These are phyloP conservation scores for Ophiostoma triangulosporum DNA, from an alignment of 2,329 filamentous ascomycete genomes.

Conservation along the genomic window DNA sequence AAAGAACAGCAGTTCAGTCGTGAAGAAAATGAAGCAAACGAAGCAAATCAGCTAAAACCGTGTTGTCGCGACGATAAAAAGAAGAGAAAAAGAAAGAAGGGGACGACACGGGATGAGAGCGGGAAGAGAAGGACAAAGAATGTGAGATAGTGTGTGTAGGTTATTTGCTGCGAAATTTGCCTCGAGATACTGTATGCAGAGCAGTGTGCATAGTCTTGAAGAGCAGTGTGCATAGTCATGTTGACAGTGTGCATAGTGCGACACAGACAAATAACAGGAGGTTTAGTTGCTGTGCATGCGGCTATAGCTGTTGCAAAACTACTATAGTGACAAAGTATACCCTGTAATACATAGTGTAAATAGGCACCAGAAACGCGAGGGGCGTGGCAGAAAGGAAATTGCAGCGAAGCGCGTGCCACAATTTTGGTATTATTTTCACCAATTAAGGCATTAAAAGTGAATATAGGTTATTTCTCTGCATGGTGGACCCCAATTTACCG, in stretches of 20 bases:
- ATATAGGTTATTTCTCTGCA: neutral
- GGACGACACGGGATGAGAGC: neutral
- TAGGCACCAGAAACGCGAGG: neutral
- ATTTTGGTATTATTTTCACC: neutral
- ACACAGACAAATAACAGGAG: too few relatives aligned
- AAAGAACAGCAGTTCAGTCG: neutral
- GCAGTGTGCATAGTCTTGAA: too few relatives aligned
- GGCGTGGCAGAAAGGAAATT: neutral
- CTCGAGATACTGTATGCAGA: too few relatives aligned
- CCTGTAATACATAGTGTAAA: too few relatives aligned
- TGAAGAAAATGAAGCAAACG: neutral
- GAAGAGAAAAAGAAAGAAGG: conserved; percentile 1
- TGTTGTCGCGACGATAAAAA: conserved; percentile 9
- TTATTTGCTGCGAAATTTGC: too few relatives aligned
- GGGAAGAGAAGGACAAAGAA: neutral
- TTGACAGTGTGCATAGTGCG: too few relatives aligned
- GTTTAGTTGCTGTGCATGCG: too few relatives aligned
- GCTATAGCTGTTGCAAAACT: neutral
- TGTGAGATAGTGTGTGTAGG: neutral
- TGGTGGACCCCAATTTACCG: neutral
- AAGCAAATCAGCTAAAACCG: neutral
- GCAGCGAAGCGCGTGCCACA: neutral
- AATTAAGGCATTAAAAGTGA: neutral
- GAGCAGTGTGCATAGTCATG: too few relatives aligned
- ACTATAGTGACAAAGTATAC: too few relatives aligned